Evolutionary conservation across 768 basidiomycete genomes (phyloP).

Genomic region (Dioszegia crocea): DNA sequence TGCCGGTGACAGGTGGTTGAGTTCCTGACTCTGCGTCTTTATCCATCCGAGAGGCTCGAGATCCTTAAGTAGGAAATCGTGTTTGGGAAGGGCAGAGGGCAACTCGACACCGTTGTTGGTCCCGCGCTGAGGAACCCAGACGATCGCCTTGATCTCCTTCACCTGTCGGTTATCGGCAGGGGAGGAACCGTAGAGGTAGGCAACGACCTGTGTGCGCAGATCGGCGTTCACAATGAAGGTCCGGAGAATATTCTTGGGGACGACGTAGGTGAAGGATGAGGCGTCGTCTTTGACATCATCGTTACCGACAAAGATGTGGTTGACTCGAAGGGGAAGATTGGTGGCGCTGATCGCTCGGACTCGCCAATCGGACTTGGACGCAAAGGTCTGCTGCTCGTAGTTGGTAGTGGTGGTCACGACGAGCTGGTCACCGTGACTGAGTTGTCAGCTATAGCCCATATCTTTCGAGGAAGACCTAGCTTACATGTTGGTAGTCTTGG

Average conservation of each 20-base stretch:
- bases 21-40: constrained; percentile 86
- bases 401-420: constrained; percentile 94
- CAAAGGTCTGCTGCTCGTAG: constrained; percentile 98
- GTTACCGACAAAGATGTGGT: constrained; percentile 98
- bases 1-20: constrained; percentile 83
- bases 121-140: constrained; percentile 96
- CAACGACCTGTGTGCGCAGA: constrained; percentile 92
- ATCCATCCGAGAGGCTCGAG: constrained; percentile 93
- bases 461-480: neutral
- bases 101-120: constrained; percentile 92
- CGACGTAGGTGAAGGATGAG: constrained; percentile 85
- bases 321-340: constrained; percentile 88
- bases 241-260: constrained; percentile 93
- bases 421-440: constrained; percentile 80
- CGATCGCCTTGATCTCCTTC: constrained; percentile 93
- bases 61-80: constrained; percentile 91
- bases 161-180: constrained; percentile 96
- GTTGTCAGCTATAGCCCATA: neutral
- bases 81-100: constrained; percentile 81
- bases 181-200: constrained; percentile 84
- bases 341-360: constrained; percentile 96
- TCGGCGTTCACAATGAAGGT: constrained; percentile 91
- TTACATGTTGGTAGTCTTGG: constrained; percentile 69
- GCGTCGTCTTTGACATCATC: constrained; percentile 99
- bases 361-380: constrained; percentile 99